Evolutionary conservation across 2,329 filamentous ascomycete species (phyloP), one percentile per base, ranked within the genome.

Genomic region (Camillea tinctor): DNA sequence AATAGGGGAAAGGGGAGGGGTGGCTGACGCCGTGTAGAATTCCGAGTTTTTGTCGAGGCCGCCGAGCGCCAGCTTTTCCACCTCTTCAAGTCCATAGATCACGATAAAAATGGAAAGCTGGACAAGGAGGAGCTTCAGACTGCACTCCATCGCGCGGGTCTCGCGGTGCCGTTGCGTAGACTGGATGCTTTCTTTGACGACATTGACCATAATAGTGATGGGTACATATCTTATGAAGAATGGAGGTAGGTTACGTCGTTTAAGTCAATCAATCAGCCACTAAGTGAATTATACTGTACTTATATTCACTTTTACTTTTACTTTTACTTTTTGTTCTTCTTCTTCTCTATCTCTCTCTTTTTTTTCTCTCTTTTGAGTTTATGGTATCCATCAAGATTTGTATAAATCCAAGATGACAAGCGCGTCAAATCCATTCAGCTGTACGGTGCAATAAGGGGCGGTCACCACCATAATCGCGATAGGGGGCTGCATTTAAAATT

Each of bases 161-260:
- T 99, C 55, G 84, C 87, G 8, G 89, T 98, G 13, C 90, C 93
- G 21, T 87, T 82, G 67, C 85, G 88, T 57, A 90, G 92, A 71
- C 79, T 99, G 52, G 85, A 92, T 64, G 85, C 88, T 64, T 98
- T 99, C 79, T 97, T 99, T 73, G 79, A 85, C 65, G 90, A 97
- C 73, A 90, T 99, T 69, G 95, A 99, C 74, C 84, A 86, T 72
- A 94, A 99, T 77, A 85, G 89, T 68, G 93, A 99, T 74, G 93
- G 93, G 53, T 87, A 80, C 64, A 96, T 98, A 68, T 93, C 84
- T 64, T 98, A 96, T 76, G 88, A 92, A 66, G 95, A 99, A 83
- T 98, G 95, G 95, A 89, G 94, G 94, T 97, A 87, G 77, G 89
- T 81, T 60, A 22, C 49, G n/a, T n/a, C 36, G 36, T 44, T 11